Evolutionary conservation across 2,329 filamentous ascomycete genomes (phyloP), one percentile per base, ranked within the genome.

Genomic region (Arthrinium puccinioides): DNA sequence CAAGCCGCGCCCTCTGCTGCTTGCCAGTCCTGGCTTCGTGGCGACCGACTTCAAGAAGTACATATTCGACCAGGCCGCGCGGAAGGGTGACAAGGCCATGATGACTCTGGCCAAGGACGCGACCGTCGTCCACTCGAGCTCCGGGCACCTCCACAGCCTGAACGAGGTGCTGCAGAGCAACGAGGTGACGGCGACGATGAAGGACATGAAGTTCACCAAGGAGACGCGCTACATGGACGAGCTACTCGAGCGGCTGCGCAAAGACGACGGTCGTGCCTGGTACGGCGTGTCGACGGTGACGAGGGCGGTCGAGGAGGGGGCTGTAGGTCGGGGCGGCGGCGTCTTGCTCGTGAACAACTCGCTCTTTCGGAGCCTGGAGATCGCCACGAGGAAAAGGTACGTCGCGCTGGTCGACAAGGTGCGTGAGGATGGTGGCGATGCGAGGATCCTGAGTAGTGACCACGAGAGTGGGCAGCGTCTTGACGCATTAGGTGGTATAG

Each of bases 401-500:
- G 90, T 97, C 1, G 67, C 67, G 8, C 69, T 97, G 31, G 89
- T 97, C 4, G 90, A 97, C 57, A 82, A 81, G 44, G 90, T 97
- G n/a, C 79, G 81, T 46, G 80, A 80, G 4, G 82, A 87, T 45
- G 92, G 90, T 5, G 92, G 90, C 2, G 88, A 96, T 47, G 86
- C 87, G 1, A 72, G 86, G 37, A 77, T 97, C n/a, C 63, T 97
- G 20, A 97, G 90, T 59, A 89, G 85, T 51, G 84, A 94, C 53
- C 90, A 97, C 59, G 90, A 96, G 66, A 96, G 89, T 57, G 92
- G 92, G 1, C 83, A 84, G 64, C 71, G 88, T 42, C 63, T 98
- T 11, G 86, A 89, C 47, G 84, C 81, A 10, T 59, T 97, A 42
- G 89, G 92, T 1, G 85, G 88, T 14, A 83, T 98, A 44, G 92